Base-by-base conservation (phyloP, 2,329 filamentous ascomycete species). In the Neurospora sp. region DNA sequence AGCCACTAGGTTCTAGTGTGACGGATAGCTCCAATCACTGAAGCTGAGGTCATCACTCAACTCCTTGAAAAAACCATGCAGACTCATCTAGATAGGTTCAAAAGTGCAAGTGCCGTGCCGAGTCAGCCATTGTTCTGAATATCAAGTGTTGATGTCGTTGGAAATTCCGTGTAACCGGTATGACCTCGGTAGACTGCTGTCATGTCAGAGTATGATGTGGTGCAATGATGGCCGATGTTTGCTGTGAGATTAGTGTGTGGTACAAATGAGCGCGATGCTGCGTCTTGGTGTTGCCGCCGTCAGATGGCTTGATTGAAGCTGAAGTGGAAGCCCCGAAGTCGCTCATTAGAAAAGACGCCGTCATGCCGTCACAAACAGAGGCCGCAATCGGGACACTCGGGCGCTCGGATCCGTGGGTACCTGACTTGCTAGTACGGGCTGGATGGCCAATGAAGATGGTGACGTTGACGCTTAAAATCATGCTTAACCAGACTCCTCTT, bases 381-480 rank as follows among this genome's bases (percentile, higher is more conserved):
- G 52, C 52, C 28, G 52, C 52, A 33, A 62, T 62, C 23, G 52
- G 52, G 52, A 62, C 28, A 62, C 6, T 62, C 23, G 23, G 23
- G 33, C 23, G 12, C 52, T 62, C 52, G 52, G 52, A 36, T 36
- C 52, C 52, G 52, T 62, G 52, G 52, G 52, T 62, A 62, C 52
- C 28, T 62, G 52, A 62, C 52, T n/a, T 62, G 52, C 52, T 62
- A 62, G 52, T 62, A 62, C 52, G 23, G 52, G 15, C 2, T 17
- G 28, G 52, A 62, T 36, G 52, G 28, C 52, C 52, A 62, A 62
- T 62, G 15, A n/a, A 62, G 52, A 62, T 62, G 28, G 28, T 62
- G 17, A 19, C 66, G 28, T 38, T 40, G 66, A 73, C 68, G 70
- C 71, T 73, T 72, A 72, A 74, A 73, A 72, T 72, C 73, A 74